Base-by-base conservation (phyloP, 352 stramenopile species). In the Phytopythium helicoides region DNA sequence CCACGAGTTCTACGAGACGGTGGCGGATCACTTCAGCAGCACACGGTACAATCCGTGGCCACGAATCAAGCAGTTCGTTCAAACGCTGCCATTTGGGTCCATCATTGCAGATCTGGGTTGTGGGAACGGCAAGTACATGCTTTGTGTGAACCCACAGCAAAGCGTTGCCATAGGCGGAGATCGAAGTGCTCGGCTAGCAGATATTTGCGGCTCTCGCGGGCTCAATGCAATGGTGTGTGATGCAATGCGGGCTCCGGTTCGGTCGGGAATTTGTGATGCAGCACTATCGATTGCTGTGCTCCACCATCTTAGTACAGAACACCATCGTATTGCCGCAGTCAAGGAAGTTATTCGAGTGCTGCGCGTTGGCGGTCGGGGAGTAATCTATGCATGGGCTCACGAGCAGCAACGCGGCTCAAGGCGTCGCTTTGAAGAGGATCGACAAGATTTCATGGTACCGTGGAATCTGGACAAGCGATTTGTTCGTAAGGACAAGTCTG, bases 111-210 rank as follows among this genome's bases (percentile, higher is more conserved):
- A 95, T 66, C 78, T 95, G 41, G 85, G 86, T 19, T 95, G 86
- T 37, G 86, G 83, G 38, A 95, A 95, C 39, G 86, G 86, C 45
- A 95, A 95, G 63, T 95, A 95, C 59, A 92, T 94, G 83, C 89
- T 89, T 54, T 91, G 79, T 54, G 73, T 94, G 11, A 60, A 81
- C 40, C 31, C 65, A 14, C 61, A 58, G 10, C 51, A 78, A 54
- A 85, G 69, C 35, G 66, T 72, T 2, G 63, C 81, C 14, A 50
- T 91, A 19, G 83, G 83, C 21, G 78, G 80, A 25, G 83, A 93
- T 39, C 77, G 84, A 25, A 92, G 84, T 40, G 59, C 55, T 9
- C 77, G 71, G 3, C 63, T 94, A 5, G 78, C 82, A 2, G 55
- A 63, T 19, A 92, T 94, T 38, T 94, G 84, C 63, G 52, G 64